Conservation (phyloP, 352 stramenopile genomes). For the Elongisporangium undulatum region DNA sequence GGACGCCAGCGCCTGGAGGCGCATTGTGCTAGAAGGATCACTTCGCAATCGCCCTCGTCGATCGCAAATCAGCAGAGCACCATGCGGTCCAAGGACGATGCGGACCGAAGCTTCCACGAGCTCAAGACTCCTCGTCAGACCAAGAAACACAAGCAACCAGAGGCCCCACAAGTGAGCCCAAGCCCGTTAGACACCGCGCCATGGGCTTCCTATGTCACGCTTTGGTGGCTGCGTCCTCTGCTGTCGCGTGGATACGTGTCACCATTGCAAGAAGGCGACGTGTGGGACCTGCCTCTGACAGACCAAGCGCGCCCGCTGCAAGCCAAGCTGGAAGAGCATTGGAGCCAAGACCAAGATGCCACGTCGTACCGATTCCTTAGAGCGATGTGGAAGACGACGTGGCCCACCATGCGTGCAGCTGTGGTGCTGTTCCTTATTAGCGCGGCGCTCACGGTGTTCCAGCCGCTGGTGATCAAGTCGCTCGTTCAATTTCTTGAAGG, state of each 20-base stretch:
- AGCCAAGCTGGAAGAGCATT: background rate
- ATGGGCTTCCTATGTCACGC: slow-evolving; percentile 34
- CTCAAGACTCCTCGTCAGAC: too few species aligned
- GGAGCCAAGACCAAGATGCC: too few species aligned
- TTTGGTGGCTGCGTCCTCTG: slow-evolving; percentile 55
- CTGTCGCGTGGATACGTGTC: slow-evolving; percentile 24
- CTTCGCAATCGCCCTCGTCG: too few species aligned
- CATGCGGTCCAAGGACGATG: too few species aligned
- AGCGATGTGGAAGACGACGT: slow-evolving; percentile 39
- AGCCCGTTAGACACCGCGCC: slow-evolving; percentile 34
- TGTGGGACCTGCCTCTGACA: slow-evolving; percentile 33
- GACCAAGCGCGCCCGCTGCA: slow-evolving; percentile 39
- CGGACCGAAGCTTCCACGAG: too few species aligned
- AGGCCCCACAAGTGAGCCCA: background rate
- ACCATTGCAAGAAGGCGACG: slow-evolving; percentile 26
- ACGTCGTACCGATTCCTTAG: too few species aligned
- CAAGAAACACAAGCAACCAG: too few species aligned
- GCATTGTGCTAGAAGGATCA: too few species aligned
- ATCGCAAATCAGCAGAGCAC: too few species aligned
- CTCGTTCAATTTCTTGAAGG: slow-evolving; percentile 41
- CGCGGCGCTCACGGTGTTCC: slow-evolving; percentile 28
- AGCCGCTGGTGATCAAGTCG: slow-evolving; percentile 60
- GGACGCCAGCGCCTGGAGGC: too few species aligned
- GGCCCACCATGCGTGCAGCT: slow-evolving; percentile 26
- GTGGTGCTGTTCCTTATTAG: slow-evolving; percentile 32